Evolutionary conservation across 805 yeast genomes (phyloP).

Genomic region (Monosporozyma unispora): DNA sequence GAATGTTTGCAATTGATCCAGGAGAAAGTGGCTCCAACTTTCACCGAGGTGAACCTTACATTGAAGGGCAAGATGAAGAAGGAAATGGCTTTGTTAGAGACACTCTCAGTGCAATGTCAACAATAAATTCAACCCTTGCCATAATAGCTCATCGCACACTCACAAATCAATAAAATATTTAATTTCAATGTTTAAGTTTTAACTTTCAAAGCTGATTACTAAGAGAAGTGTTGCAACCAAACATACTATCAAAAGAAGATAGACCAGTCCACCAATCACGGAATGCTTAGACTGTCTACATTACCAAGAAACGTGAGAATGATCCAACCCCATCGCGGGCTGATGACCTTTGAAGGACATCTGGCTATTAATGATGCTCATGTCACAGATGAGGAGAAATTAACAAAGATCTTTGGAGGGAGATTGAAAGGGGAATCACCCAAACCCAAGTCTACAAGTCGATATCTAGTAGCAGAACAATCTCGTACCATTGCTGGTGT

Average conservation of each 20-base stretch:
- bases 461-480: constrained; percentile 17
- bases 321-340: not conserved
- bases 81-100: constrained; percentile 43
- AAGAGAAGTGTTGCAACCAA: not conserved
- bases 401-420: constrained; percentile 46
- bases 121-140: not conserved
- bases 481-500: constrained; percentile 46
- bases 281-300: not conserved
- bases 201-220: no score
- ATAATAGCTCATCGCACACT: not conserved
- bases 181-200: no score
- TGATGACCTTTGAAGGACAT: constrained; percentile 32
- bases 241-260: not conserved
- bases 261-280: no score
- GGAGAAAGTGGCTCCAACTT: not conserved
- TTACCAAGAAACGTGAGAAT: not conserved
- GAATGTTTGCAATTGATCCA: constrained; percentile 42
- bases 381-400: constrained; percentile 39
- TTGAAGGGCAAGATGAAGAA: constrained; percentile 35
- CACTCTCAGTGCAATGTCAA: constrained; percentile 11
- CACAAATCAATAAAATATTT: not conserved
- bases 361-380: constrained; percentile 11
- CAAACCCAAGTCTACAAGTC: constrained; percentile 31
- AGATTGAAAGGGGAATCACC: constrained; percentile 45
- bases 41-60: constrained; percentile 11